A percentile compares a stretch with the other conserved stretches of the same genome.
Evolutionary conservation across 139 green algal species (phyloP).

Genomic region (Asterochloris erici): DNA sequence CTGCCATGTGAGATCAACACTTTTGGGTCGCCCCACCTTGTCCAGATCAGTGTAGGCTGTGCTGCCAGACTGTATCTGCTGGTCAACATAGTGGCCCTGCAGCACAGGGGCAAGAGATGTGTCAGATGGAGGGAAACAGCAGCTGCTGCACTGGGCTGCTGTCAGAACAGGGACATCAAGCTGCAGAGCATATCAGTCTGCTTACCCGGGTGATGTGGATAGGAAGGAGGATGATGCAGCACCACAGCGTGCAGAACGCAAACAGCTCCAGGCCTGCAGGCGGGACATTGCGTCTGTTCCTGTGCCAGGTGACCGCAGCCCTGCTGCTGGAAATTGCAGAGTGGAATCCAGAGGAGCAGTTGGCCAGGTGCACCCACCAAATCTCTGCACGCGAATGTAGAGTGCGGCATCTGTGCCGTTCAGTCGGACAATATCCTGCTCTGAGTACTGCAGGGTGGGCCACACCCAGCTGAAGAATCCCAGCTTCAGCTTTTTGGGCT

Average conservation of each 20-base stretch:
- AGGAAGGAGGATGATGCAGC: constrained; percentile 36
- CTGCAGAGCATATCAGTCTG: too few species aligned
- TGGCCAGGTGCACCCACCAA: constrained; percentile 20
- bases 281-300: background rate
- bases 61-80: constrained; percentile 2
- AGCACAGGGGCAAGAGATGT: background rate
- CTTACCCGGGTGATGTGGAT: constrained; percentile 32
- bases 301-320: background rate
- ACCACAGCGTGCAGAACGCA: constrained; percentile 26
- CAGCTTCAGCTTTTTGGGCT: background rate
- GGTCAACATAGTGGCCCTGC: constrained; percentile 11
- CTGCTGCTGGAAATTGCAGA: background rate
- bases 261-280: constrained; percentile 12
- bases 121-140: too few species aligned
- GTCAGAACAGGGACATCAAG: too few species aligned
- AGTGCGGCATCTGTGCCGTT: constrained; percentile 35
- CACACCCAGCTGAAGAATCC: constrained; percentile 26
- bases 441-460: constrained; percentile 9
- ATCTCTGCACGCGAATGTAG: constrained; percentile 37
- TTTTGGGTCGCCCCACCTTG: background rate
- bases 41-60: constrained; percentile 5
- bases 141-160: too few species aligned
- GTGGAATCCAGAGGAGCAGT: background rate
- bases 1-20: background rate
- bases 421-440: constrained; percentile 29